A percentile compares a stretch with the other conserved stretches of the same genome.
Evolutionary conservation across 257 asterid genomes (phyloP).

Genomic region (Ophiorrhiza pumila): DNA sequence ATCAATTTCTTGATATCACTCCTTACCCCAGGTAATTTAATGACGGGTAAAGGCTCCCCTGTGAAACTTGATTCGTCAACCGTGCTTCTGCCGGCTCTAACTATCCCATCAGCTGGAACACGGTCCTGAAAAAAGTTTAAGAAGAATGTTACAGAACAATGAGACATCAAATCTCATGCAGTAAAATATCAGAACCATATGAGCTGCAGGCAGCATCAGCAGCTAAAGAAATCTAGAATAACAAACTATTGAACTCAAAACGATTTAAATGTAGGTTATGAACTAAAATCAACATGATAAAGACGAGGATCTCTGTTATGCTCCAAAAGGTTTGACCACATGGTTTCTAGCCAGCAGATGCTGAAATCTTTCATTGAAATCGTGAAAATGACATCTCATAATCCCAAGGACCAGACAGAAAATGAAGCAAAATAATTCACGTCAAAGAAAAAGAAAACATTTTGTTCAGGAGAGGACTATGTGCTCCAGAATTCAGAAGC

Average conservation of each 20-base stretch:
- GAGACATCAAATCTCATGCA: not conserved
- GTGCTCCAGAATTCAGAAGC: not conserved
- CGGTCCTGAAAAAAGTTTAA: constrained; percentile 66
- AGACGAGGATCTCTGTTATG: not conserved
- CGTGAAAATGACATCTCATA: not conserved
- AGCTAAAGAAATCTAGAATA: not conserved
- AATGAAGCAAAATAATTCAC: not conserved
- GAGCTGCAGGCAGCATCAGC: not conserved
- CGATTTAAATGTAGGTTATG: not conserved
- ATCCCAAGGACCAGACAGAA: not conserved
- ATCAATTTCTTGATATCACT: constrained; percentile 12
- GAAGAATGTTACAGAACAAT: constrained; percentile 13
- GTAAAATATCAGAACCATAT: not conserved
- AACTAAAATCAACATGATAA: not conserved
- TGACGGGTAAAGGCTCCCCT: constrained; percentile 95
- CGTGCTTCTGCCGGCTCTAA: constrained; percentile 86
- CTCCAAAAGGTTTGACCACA: not conserved
- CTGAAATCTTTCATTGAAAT: not conserved
- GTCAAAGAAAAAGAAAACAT: not conserved
- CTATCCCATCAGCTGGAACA: constrained; percentile 97
- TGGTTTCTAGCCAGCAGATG: not conserved
- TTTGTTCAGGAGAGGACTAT: not conserved
- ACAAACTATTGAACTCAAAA: not conserved
- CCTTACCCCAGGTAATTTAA: constrained; percentile 97
- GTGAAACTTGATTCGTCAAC: constrained; percentile 98